Evolutionary conservation across 2,329 filamentous ascomycete genomes (phyloP).

Genomic region (Phialemoniopsis sp.): DNA sequence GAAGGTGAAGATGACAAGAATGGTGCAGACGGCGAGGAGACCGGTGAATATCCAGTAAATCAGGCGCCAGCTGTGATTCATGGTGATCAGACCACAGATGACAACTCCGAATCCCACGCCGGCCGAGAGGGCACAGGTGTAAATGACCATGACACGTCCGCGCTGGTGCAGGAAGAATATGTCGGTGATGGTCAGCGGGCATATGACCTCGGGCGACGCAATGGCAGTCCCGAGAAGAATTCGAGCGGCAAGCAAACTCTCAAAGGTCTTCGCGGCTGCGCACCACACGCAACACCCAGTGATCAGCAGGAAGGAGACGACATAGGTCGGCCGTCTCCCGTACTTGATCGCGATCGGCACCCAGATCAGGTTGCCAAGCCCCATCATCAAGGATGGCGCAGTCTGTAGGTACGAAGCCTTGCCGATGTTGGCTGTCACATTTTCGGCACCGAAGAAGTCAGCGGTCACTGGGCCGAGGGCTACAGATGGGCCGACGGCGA

Average conservation of each 20-base stretch:
- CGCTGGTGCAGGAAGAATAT: constrained; percentile 55
- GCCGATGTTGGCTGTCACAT: constrained; percentile 26
- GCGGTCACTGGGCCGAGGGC: constrained; percentile 42
- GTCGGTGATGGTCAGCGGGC: constrained; percentile 49
- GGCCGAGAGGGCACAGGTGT: constrained; percentile 33
- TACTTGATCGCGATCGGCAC: constrained; percentile 40
- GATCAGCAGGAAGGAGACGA: no score
- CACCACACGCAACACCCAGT: no score
- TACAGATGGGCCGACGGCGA: constrained; percentile 50
- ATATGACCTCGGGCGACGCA: no score
- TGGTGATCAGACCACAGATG: constrained; percentile 42
- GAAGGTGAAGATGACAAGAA: constrained; percentile 47
- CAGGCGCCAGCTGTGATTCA: constrained; percentile 40
- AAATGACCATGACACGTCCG: constrained; percentile 43
- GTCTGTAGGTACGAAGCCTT: constrained; percentile 50
- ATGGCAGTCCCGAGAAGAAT: no score
- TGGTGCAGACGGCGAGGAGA: constrained; percentile 41
- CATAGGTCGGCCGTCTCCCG: constrained; percentile 36
- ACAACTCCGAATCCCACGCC: constrained; percentile 38
- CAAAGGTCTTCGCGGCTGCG: no score
- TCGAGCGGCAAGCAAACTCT: no score
- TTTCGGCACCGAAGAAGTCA: constrained; percentile 34
- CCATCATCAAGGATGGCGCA: constrained; percentile 42
- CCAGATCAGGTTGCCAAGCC: constrained; percentile 41
- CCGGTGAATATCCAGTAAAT: constrained; percentile 48